Percentiles rank a stretch among this genome's conserved stretches.
These are phyloP conservation scores for Blakeslea trispora DNA, from an alignment of 371 early-diverging fungal genomes.

Conservation along the genomic window DNA sequence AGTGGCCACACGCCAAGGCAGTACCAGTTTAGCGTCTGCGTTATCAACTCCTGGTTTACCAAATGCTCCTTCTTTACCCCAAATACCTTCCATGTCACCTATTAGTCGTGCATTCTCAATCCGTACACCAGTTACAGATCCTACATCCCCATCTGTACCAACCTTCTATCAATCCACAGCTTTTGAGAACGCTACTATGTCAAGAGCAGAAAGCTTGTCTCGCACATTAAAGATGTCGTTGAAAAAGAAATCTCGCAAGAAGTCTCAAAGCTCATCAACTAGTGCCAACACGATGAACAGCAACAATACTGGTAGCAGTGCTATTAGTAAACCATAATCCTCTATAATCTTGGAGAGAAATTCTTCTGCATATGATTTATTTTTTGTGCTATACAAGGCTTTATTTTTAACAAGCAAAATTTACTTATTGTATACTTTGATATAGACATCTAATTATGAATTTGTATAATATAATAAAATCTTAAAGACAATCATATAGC, in stretches of 20 bases:
- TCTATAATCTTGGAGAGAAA: neutral
- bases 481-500: too few species aligned
- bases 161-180: constrained; percentile 13
- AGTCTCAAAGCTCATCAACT: constrained; percentile 10
- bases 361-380: too few species aligned
- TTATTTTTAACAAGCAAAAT: too few species aligned
- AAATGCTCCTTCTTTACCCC: constrained; percentile 11
- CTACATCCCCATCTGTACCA: neutral
- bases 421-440: too few species aligned
- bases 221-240: constrained; percentile 49
- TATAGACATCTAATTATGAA: too few species aligned
- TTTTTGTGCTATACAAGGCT: too few species aligned
- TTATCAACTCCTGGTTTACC: constrained; percentile 1
- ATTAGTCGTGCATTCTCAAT: constrained; percentile 44
- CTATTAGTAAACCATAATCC: neutral
- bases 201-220: constrained; percentile 48
- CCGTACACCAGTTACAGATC: constrained; percentile 22
- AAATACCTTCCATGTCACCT: constrained; percentile 25
- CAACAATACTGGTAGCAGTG: neutral
- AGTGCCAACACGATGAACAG: neutral
- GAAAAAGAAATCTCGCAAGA: constrained; percentile 46
- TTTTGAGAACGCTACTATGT: constrained; percentile 31
- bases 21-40: neutral
- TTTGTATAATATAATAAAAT: too few species aligned
- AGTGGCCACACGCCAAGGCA: constrained; percentile 24